Conservation (phyloP, 306 rosid genomes). For the Quercus suber region DNA sequence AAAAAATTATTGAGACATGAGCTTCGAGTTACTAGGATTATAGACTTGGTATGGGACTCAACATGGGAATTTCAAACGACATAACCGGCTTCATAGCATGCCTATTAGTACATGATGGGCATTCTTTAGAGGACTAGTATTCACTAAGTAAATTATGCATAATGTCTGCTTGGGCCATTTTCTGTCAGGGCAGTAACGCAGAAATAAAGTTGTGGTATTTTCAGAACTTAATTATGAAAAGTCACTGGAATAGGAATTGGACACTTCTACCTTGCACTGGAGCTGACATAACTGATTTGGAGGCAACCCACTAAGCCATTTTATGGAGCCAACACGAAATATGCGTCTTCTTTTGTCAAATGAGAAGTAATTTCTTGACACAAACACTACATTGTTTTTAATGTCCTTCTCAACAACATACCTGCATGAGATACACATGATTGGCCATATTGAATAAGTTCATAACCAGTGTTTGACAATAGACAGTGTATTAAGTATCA, state of each 20-base stretch:
- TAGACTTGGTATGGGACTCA: background rate
- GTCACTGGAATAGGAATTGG: background rate
- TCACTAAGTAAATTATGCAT: too few species aligned
- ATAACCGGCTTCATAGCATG: background rate
- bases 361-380: conserved; percentile 90
- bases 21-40: background rate
- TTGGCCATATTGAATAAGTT: background rate
- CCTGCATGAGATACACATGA: conserved; percentile 43
- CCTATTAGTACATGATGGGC: background rate
- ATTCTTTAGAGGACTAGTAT: too few species aligned
- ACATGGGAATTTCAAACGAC: background rate
- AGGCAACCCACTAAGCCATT: conserved; percentile 69
- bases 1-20: conserved; percentile 26
- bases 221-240: background rate
- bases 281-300: conserved; percentile 55
- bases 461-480: background rate
- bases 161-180: background rate
- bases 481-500: background rate
- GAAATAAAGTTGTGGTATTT: background rate
- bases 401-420: conserved; percentile 91
- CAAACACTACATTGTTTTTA: conserved; percentile 80
- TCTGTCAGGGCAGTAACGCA: background rate
- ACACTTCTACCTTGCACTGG: conserved; percentile 70
- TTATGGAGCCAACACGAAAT: conserved; percentile 80
- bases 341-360: conserved; percentile 81